Evolutionary conservation across 768 basidiomycete genomes (phyloP).

Genomic region (Lactifluus volemus): DNA sequence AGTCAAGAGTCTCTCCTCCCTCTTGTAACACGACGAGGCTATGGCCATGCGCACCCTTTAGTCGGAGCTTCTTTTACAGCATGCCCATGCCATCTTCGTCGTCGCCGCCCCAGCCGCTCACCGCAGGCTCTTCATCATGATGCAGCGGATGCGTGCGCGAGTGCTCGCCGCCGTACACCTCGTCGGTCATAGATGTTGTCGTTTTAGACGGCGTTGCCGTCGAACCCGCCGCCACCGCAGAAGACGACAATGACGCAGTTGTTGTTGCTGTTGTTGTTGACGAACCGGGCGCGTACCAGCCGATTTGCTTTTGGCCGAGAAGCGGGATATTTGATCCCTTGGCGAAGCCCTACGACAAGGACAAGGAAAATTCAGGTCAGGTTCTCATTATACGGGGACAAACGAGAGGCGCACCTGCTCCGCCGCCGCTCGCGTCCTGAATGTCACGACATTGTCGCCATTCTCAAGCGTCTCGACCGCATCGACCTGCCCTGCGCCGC

Average conservation of each 20-base stretch:
- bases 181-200: conserved; percentile 34
- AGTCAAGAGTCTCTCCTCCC: background rate
- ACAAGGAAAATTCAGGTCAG: background rate
- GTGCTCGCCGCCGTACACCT: conserved; percentile 34
- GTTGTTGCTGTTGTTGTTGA: conserved; percentile 3
- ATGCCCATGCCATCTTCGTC: conserved; percentile 71
- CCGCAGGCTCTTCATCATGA: conserved; percentile 27
- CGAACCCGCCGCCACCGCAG: background rate
- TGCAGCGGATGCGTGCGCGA: background rate
- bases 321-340: conserved; percentile 62
- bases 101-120: conserved; percentile 65
- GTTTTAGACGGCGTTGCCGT: conserved; percentile 26
- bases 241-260: background rate
- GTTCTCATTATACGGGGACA: background rate
- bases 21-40: background rate
- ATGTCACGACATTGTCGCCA: conserved; percentile 56
- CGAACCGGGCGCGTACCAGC: conserved; percentile 45
- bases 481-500: conserved; percentile 52
- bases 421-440: conserved; percentile 63
- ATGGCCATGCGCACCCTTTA: background rate
- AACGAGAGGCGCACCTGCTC: conserved; percentile 52
- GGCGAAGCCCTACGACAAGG: conserved; percentile 46
- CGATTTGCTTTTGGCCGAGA: conserved; percentile 54
- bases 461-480: conserved; percentile 45
- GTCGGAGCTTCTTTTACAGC: conserved; percentile 27